Base-by-base conservation (phyloP, 352 stramenopile genomes). In the Blastocystis sp. region DNA sequence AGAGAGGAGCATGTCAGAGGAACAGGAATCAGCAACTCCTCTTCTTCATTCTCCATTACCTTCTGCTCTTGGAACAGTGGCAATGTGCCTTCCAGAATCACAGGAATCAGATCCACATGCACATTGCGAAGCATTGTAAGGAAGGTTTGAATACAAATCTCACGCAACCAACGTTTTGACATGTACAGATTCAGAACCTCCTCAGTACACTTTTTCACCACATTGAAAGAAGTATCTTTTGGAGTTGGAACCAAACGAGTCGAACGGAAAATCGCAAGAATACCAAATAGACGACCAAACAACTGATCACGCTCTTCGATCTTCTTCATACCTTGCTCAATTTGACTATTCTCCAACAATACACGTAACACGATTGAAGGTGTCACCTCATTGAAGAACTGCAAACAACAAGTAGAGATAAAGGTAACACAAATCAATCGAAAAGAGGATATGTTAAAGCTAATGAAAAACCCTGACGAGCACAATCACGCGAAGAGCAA, bases 391-490 rank as follows among this genome's bases (percentile, higher is more conserved):
- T 53, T 53, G n/a, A 87, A 87, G 42, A 87, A 87, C 22, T 48
- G 60, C 22, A 87, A 44, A 40, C 60, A 44, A n/a, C 57, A 87
- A 27, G 19, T 87, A 1, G 9, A 9, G 1, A 51, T 69, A 22
- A 87, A 70, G 60, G 13, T 33, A 75, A 22, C 33, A 24, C 0
- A 15, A 44, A 30, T 35, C 53, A 60, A 82, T 17, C 37, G n/a
- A 19, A 58, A 77, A 58, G 44, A 53, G 60, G 60, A 87, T 87
- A 87, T 75, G 76, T 73, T 35, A 87, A 87, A 2, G 30, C 51
- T 17, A 87, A 6, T 17, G 76, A 69, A 35, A 87, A 87, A 44
- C 76, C 76, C 42, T 87, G 76, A 30, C 76, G 57, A 53, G 76
- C 57, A 48, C 76, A 69, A 35, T 87, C 76, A 30, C 35, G 15